Evolutionary conservation across 2,329 filamentous ascomycete species (phyloP).

Genomic region (Calonectria henricotiae): DNA sequence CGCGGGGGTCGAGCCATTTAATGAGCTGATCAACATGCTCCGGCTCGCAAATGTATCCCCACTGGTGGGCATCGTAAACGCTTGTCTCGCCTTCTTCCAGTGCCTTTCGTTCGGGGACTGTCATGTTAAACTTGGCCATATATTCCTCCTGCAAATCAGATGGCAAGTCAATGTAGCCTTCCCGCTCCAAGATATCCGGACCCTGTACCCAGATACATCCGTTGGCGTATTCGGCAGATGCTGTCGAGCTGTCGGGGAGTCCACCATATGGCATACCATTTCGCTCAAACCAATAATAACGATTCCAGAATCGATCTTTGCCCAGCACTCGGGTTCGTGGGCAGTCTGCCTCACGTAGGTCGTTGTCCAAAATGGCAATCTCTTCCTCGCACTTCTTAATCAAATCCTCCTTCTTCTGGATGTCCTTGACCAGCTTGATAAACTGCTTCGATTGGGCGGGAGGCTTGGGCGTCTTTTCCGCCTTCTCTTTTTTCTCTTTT

Average conservation of each 20-base stretch:
- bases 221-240: constrained; percentile 90
- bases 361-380: constrained; percentile 89
- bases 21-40: constrained; percentile 85
- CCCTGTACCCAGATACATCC: constrained; percentile 97
- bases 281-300: constrained; percentile 99
- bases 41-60: constrained; percentile 92
- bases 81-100: constrained; percentile 88
- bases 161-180: constrained; percentile 87
- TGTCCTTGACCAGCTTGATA: constrained; percentile 88
- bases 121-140: constrained; percentile 83
- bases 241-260: constrained; percentile 89
- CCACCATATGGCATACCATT: constrained; percentile 98
- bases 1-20: constrained; percentile 90
- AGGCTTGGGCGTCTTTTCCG: constrained; percentile 70
- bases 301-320: constrained; percentile 97
- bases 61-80: constrained; percentile 84
- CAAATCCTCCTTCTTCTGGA: constrained; percentile 86
- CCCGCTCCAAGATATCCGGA: constrained; percentile 88
- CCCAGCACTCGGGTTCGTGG: constrained; percentile 91
- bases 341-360: constrained; percentile 94
- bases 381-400: constrained; percentile 88
- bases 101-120: constrained; percentile 87
- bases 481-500: constrained; percentile 64
- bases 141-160: constrained; percentile 83
- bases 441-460: constrained; percentile 91